Base-by-base conservation (phyloP, 1,284 basidiomycete species). In the Cystobasidiaceae sp. region DNA sequence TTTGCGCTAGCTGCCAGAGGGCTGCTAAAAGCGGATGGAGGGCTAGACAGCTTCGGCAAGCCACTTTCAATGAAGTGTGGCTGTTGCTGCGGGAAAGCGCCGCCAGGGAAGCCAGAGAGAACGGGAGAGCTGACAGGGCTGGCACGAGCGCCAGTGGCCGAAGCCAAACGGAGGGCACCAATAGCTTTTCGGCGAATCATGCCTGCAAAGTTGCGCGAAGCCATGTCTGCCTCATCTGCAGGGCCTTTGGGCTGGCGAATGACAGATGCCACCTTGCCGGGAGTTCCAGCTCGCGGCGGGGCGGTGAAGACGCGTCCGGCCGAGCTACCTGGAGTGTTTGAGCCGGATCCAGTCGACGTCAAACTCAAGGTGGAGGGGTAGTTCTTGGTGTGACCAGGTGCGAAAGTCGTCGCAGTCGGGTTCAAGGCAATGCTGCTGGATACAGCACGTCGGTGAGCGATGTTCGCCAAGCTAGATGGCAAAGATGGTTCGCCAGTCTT, bases 181-280 rank as follows among this genome's bases (percentile, higher is more conserved):
- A 64, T 52, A n/a, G 61, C 61, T 27, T 46, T 64, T 5, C 61
- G 51, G 17, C 61, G 51, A 25, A 64, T 64, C 61, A 64, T 55
- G 19, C 61, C 63, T 39, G 63, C 55, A 52, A 66, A 66, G 43
- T 66, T 66, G 37, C 49, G 48, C 19, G 57, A 17, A 37, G 55
- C n/a, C 25, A 66, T n/a, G 17, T 66, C 63, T 21, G 45, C 50
- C 27, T 66, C 63, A 7, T 66, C 51, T 19, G 55, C 63, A 17
- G 63, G 63, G 6, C 63, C 63, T 50, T 45, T 58, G 19, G 63
- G 63, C 37, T 66, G 63, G 27, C 63, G 63, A 32, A 59, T 19
- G 30, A 66, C 45, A 4, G 41, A 51, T 27, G 55, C 9, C 23
- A 34, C 49, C 27, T 37, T 50, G 7, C 28, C 21, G 5, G 61